Percentiles rank a stretch among this genome's conserved stretches.
Evolutionary conservation across 202 grass and related monocot species (phyloP).

Genomic region (Zizania palustris): DNA sequence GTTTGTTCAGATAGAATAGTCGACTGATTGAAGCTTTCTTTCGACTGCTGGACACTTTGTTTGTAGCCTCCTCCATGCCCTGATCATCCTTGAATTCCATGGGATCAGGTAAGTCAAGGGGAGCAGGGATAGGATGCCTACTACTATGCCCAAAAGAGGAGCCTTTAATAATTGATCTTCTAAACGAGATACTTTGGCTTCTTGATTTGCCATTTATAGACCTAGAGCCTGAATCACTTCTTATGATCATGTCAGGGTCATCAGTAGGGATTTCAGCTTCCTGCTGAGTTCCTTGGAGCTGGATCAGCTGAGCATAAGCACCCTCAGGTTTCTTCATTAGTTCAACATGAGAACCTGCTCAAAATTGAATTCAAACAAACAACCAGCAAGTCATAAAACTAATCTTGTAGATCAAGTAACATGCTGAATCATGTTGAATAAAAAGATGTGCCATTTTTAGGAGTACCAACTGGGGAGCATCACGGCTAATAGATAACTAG

Average conservation of each 20-base stretch:
- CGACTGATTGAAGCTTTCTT: conserved; percentile 62
- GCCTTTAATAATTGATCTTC: conserved; percentile 35
- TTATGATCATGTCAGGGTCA: conserved; percentile 46
- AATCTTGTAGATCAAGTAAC: conserved; percentile 6
- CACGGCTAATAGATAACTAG: not conserved
- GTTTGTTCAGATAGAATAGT: conserved; percentile 70
- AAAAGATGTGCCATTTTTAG: not conserved
- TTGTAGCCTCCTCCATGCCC: conserved; percentile 10
- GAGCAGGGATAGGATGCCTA: conserved; percentile 41
- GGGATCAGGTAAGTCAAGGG: conserved; percentile 37
- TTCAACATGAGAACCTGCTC: conserved; percentile 59
- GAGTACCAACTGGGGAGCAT: not conserved
- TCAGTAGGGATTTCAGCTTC: conserved; percentile 23
- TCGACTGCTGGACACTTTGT: conserved; percentile 14
- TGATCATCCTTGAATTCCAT: conserved; percentile 29
- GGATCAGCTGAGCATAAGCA: conserved; percentile 62
- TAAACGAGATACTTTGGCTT: conserved; percentile 42
- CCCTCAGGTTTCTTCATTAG: conserved; percentile 53
- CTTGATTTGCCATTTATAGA: conserved; percentile 39
- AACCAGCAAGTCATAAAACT: conserved; percentile 6
- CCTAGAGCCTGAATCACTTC: conserved; percentile 8
- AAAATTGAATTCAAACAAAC: conserved; percentile 25
- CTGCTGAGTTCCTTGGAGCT: conserved; percentile 46
- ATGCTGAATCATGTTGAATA: not conserved
- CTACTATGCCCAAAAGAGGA: conserved; percentile 52